Base-by-base conservation (phyloP, 352 stramenopile genomes). In the Phytophthora colocasiae region DNA sequence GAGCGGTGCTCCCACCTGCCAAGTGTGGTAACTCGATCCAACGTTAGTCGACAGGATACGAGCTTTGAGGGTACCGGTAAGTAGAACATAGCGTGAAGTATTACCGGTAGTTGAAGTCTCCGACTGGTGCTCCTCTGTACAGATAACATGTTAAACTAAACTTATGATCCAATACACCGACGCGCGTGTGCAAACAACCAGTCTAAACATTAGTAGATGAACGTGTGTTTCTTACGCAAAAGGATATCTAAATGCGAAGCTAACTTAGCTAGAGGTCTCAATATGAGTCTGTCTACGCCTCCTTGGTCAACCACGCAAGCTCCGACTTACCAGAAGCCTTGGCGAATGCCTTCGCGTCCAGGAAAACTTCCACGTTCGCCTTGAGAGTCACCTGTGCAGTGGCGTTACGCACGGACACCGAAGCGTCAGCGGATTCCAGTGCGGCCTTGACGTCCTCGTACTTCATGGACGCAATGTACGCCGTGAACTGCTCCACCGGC, bases 381-480 rank as follows among this genome's bases (percentile, higher is more conserved):
- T 67, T 69, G 9, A 95, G 75, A 47, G 77, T 80, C 58, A 72
- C 80, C 43, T 72, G 31, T 27, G 78, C 78, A 27, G 75, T 71
- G 12, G 65, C 62, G 31, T 82, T 80, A 51, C 80, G 69, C 45
- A 93, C 75, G 11, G 68, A 70, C 34, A 95, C 47, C 38, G 72
- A 62, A 10, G 65, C 75, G 17, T 63, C 63, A 19, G 61, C 44
- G 2, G 67, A 69, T 29, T 75, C 57, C 12, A 91, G 58, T 22
- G 72, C 68, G n/a, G 73, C 57, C 71, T 93, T 88, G n/a, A 93
- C 81, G 55, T 92, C 84, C 15, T 78, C 74, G 63, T 91, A 95
- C 54, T 89, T 84, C 87, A 95, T 95, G 43, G 85, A 91, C 38
- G 78, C 71, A 36, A 93, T 76, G 49, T 81, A 95, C 12, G 78